phyloP scores from a whole-genome alignment of 2,329 filamentous ascomycete genomes.

The Cadophora malorum region DNA sequence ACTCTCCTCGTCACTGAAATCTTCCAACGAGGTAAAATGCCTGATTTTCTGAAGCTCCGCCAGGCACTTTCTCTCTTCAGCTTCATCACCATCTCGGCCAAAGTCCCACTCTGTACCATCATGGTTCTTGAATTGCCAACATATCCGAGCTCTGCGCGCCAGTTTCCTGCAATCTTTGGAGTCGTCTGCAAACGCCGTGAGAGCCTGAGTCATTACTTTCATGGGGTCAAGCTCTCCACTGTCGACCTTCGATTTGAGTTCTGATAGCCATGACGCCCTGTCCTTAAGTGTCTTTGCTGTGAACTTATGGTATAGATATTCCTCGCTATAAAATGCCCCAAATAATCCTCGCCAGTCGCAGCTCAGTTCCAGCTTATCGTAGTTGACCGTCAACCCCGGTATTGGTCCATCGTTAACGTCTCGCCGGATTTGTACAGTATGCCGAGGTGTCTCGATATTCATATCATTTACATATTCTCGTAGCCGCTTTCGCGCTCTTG shows the following conservation, averaged over 20 bases:
- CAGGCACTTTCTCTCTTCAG: slow-evolving; percentile 10
- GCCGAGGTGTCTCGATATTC: slow-evolving; percentile 17
- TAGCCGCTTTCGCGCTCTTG: slow-evolving; percentile 14
- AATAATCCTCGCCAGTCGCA: slow-evolving; percentile 29
- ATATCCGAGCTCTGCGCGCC: slow-evolving; percentile 26
- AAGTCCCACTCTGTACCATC: slow-evolving; percentile 25
- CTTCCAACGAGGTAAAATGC: slow-evolving; percentile 2
- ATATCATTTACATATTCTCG: background rate
- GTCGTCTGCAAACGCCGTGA: slow-evolving; percentile 22
- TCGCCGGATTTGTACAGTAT: slow-evolving; percentile 28
- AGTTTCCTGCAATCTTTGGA: slow-evolving; percentile 12
- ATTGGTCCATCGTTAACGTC: slow-evolving; percentile 31
- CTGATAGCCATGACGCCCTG: slow-evolving; percentile 18
- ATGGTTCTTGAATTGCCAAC: slow-evolving; percentile 23
- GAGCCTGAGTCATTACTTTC: slow-evolving; percentile 19
- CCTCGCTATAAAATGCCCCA: slow-evolving; percentile 27
- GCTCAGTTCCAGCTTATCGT: slow-evolving; percentile 21
- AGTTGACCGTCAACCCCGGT: slow-evolving; percentile 20
- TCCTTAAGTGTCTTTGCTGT: slow-evolving; percentile 7
- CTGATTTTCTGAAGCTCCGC: slow-evolving; percentile 2
- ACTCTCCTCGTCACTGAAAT: slow-evolving; percentile 22
- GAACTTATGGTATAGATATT: slow-evolving; percentile 22
- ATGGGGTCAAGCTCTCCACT: slow-evolving; percentile 20
- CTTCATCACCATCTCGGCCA: slow-evolving; percentile 23
- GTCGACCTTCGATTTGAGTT: slow-evolving; percentile 24